A percentile compares a stretch with the other conserved stretches of the same genome.
Evolutionary conservation across 164 flowering plant species (phyloP).

Genomic region (Sextonia rubra): DNA sequence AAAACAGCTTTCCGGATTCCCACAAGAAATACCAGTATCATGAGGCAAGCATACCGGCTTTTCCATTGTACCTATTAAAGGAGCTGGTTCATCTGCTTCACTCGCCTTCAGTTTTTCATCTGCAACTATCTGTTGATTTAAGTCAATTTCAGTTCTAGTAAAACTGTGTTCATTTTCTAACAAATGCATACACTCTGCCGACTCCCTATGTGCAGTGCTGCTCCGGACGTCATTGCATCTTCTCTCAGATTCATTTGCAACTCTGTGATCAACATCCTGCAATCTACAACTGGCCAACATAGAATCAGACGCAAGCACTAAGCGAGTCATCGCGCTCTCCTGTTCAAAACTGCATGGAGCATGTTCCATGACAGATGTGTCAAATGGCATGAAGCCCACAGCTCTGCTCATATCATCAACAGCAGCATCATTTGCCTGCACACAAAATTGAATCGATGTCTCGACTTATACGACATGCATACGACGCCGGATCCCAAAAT

Average conservation of each 20-base stretch:
- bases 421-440: conserved; percentile 19
- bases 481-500: not conserved
- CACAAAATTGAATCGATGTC: not conserved
- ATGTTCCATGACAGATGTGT: conserved; percentile 2
- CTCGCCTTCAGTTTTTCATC: not conserved
- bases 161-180: not conserved
- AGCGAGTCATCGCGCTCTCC: conserved; percentile 2
- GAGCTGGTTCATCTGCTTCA: conserved; percentile 5
- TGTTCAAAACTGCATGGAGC: conserved; percentile 4
- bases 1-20: conserved; percentile 1
- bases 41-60: not conserved
- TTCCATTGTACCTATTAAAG: conserved; percentile 2
- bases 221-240: not conserved
- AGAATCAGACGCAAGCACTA: conserved; percentile 12
- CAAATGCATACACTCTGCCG: conserved; percentile 4
- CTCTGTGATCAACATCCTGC: conserved; percentile 7
- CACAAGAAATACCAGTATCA: conserved; percentile 5
- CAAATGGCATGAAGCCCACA: conserved; percentile 9
- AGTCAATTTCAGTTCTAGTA: conserved; percentile 5
- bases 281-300: conserved; percentile 2
- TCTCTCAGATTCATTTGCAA: conserved; percentile 7
- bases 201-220: conserved; percentile 7
- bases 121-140: not conserved
- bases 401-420: conserved; percentile 13
- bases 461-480: not conserved